Evolutionary conservation across 768 basidiomycete species (phyloP).

Genomic region (Suillus bovinus): DNA sequence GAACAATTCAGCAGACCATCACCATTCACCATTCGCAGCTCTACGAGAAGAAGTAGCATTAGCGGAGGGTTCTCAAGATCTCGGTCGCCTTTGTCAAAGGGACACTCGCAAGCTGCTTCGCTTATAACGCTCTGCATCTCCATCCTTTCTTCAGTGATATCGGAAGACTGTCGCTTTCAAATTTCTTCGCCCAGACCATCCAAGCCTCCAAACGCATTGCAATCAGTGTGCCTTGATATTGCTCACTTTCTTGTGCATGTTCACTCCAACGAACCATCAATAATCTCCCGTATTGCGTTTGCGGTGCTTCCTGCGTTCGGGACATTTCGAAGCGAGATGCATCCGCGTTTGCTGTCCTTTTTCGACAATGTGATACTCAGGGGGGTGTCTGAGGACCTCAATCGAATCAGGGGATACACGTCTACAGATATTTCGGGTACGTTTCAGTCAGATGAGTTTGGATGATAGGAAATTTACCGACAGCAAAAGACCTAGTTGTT

Average conservation of each 20-base stretch:
- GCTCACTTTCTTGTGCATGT: constrained; percentile 63
- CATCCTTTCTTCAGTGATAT: constrained; percentile 61
- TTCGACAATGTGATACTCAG: constrained; percentile 65
- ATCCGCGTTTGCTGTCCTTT: constrained; percentile 61
- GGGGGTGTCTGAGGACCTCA: constrained; percentile 50
- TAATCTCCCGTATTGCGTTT: constrained; percentile 61
- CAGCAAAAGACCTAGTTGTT: not conserved
- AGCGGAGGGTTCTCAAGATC: constrained; percentile 51
- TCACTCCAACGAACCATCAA: constrained; percentile 50
- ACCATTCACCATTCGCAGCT: constrained; percentile 41
- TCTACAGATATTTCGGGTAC: constrained; percentile 5
- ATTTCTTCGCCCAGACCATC: constrained; percentile 57
- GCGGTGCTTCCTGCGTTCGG: constrained; percentile 75
- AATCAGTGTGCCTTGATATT: constrained; percentile 69
- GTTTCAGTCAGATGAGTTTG: not conserved
- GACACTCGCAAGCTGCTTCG: constrained; percentile 43
- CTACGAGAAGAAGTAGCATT: constrained; percentile 38
- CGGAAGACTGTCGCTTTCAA: constrained; percentile 72
- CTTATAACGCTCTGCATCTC: constrained; percentile 61
- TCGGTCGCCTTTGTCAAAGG: constrained; percentile 41
- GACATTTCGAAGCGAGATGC: constrained; percentile 65
- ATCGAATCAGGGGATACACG: constrained; percentile 33
- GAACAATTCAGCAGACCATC: constrained; percentile 25
- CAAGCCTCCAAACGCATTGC: constrained; percentile 76
- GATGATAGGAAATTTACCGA: not conserved